phyloP scores from a whole-genome alignment of 495 filamentous ascomycete species.

The Penicillium herquei region DNA sequence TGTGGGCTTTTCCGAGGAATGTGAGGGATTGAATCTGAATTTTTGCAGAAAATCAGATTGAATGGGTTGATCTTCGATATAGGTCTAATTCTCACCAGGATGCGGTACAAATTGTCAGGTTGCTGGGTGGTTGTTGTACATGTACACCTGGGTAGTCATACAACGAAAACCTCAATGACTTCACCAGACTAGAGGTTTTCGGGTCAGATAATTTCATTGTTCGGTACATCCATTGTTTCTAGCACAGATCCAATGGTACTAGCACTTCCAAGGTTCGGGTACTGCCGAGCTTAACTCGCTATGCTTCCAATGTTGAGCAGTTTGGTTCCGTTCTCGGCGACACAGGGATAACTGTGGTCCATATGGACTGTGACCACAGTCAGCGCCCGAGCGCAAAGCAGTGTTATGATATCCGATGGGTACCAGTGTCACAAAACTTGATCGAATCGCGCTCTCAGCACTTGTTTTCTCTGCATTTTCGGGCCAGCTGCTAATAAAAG shows the following conservation, averaged over 20 bases:
- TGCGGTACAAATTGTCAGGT: too few relatives aligned
- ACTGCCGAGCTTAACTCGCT: constrained; percentile 4
- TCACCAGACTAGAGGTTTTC: too few relatives aligned
- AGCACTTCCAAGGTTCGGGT: constrained; percentile 1
- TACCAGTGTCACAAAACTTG: too few relatives aligned
- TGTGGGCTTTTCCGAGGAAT: constrained; percentile 7
- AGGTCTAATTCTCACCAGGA: too few relatives aligned
- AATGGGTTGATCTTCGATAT: background rate
- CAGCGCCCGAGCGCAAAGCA: too few relatives aligned
- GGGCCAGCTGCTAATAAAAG: background rate
- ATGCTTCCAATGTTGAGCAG: too few relatives aligned
- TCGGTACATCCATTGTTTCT: background rate
- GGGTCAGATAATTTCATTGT: background rate
- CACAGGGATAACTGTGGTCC: background rate
- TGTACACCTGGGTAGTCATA: too few relatives aligned
- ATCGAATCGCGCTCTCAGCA: background rate
- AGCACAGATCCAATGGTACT: background rate
- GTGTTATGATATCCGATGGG: too few relatives aligned
- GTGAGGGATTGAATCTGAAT: background rate
- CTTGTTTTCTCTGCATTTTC: background rate
- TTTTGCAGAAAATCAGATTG: background rate
- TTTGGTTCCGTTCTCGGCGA: constrained; percentile 9
- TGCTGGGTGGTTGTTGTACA: too few relatives aligned
- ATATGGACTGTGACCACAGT: too few relatives aligned
- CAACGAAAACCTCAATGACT: too few relatives aligned